A percentile compares a stretch with the other conserved stretches of the same genome.
phyloP scores from a whole-genome alignment of 2,329 filamentous ascomycete genomes.

The Teratosphaeria pseudoeucalypti region DNA sequence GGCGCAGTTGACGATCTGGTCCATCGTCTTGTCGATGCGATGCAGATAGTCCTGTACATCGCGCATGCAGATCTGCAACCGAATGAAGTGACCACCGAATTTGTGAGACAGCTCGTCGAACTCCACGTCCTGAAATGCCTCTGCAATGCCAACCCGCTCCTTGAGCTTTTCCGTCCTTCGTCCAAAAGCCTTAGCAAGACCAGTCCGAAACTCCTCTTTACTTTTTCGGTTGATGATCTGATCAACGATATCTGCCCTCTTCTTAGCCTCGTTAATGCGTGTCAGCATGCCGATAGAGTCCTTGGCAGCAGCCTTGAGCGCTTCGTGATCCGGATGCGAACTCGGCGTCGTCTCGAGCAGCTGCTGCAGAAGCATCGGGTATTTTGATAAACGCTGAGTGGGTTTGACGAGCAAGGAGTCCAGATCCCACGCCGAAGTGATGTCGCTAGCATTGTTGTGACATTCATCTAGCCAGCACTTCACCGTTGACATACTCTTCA shows the following conservation, averaged over 20 bases:
- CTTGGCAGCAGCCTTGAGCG: slow-evolving; percentile 61
- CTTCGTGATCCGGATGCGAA: slow-evolving; percentile 68
- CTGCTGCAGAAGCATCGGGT: slow-evolving; percentile 73
- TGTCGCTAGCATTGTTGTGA: slow-evolving; percentile 79
- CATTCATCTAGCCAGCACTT: slow-evolving; percentile 85
- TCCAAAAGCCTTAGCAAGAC: slow-evolving; percentile 79
- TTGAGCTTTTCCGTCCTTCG: slow-evolving; percentile 79
- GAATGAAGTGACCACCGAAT: slow-evolving; percentile 85
- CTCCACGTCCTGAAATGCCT: slow-evolving; percentile 65
- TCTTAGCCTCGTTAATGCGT: slow-evolving; percentile 87
- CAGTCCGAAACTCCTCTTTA: slow-evolving; percentile 78
- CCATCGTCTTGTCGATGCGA: slow-evolving; percentile 69
- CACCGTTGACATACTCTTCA: slow-evolving; percentile 50
- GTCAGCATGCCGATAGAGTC: slow-evolving; percentile 53
- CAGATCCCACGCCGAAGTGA: slow-evolving; percentile 89
- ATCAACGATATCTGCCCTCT: slow-evolving; percentile 83
- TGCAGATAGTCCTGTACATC: slow-evolving; percentile 89
- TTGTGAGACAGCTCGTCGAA: slow-evolving; percentile 75
- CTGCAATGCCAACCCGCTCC: slow-evolving; percentile 54
- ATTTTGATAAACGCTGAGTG: slow-evolving; percentile 88
- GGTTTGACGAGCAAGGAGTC: slow-evolving; percentile 96
- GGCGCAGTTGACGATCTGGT: slow-evolving; percentile 70
- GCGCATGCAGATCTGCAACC: slow-evolving; percentile 80
- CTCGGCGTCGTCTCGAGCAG: slow-evolving; percentile 68
- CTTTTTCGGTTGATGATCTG: slow-evolving; percentile 70